Evolutionary conservation across 2,329 filamentous ascomycete genomes (phyloP).

Genomic region (Nemania bipapillata): DNA sequence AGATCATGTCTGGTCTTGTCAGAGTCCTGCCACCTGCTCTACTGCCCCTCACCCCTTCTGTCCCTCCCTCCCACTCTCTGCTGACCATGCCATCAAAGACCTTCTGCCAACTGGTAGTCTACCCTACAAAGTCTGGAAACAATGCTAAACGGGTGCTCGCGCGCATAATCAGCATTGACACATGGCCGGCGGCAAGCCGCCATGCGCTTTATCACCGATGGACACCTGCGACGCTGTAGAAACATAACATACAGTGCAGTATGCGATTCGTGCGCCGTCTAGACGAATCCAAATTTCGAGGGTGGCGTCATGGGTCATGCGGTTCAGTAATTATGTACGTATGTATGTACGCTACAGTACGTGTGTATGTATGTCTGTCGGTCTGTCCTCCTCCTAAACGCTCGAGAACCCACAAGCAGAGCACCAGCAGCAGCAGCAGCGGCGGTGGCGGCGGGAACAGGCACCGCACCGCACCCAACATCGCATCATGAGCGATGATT

Average conservation of each 20-base stretch:
- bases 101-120: background rate
- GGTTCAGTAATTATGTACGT: slow-evolving; percentile 4
- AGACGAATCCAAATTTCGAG: background rate
- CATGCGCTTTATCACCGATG: slow-evolving; percentile 4
- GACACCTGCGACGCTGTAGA: background rate
- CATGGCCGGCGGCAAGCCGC: slow-evolving; percentile 10
- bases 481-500: background rate
- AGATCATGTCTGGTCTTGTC: slow-evolving; percentile 31
- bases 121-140: background rate
- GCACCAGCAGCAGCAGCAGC: too few relatives aligned
- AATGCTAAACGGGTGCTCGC: background rate
- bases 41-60: background rate
- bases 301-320: slow-evolving; percentile 23
- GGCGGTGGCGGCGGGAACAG: slow-evolving; percentile 2
- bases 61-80: slow-evolving; percentile 3
- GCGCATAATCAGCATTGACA: slow-evolving; percentile 30
- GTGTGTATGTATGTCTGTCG: background rate
- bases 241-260: background rate
- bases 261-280: background rate
- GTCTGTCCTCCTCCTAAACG: background rate
- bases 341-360: background rate
- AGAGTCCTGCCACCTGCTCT: background rate
- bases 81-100: slow-evolving; percentile 10
- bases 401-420: slow-evolving; percentile 19
- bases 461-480: slow-evolving; percentile 7